Evolutionary conservation across 108 stramenopile genomes (phyloP).

Genomic region (Hondaea fermentalgiana): DNA sequence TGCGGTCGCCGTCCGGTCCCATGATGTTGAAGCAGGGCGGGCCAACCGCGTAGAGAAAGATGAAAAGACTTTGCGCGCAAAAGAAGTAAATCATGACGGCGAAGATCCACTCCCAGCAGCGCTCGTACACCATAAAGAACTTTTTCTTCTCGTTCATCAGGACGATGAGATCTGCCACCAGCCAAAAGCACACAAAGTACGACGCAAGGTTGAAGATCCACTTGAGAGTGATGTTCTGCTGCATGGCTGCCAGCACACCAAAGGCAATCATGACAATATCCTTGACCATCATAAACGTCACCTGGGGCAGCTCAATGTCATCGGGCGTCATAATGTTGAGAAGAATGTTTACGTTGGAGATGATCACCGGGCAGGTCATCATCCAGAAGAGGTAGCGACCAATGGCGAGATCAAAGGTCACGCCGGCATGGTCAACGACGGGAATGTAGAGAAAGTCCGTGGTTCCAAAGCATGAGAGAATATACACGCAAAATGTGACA

Average conservation of each 20-base stretch:
- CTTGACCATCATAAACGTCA: not conserved
- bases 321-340: not conserved
- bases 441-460: not conserved
- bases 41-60: not conserved
- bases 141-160: not conserved
- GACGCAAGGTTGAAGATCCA: not conserved
- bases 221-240: not conserved
- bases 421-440: not conserved
- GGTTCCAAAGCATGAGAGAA: not conserved
- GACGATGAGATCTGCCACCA: not conserved
- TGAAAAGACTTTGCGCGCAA: not conserved
- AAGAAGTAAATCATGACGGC: not conserved
- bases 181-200: not conserved
- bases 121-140: not conserved
- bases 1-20: not conserved
- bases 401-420: not conserved
- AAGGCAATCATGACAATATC: slow-evolving; percentile 8
- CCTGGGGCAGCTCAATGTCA: not conserved
- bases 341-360: not conserved
- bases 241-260: not conserved
- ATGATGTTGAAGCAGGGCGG: not conserved
- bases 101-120: not conserved
- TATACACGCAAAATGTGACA: not conserved
- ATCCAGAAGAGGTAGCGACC: slow-evolving; percentile 17
- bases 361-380: slow-evolving; percentile 15